Conservation (phyloP, 208 protist genomes). For the Porcisia hertigi region DNA sequence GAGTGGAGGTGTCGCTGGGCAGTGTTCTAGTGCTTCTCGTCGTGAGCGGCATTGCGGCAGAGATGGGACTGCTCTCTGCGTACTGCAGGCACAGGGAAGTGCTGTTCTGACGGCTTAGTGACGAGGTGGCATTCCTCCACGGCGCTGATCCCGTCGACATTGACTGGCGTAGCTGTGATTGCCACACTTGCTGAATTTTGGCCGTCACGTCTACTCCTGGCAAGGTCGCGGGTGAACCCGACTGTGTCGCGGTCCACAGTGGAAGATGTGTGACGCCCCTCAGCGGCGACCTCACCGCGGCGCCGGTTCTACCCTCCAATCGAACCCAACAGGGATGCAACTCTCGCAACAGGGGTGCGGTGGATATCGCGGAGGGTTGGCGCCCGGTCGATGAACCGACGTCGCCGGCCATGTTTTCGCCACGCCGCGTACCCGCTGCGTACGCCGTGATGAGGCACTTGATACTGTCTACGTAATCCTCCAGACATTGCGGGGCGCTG, state of each 20-base stretch:
- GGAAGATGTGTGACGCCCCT: neutral
- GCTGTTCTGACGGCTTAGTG: constrained; percentile 1
- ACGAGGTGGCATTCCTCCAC: neutral
- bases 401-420: constrained; percentile 4
- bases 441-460: constrained; percentile 41
- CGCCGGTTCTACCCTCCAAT: constrained; percentile 2
- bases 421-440: constrained; percentile 6
- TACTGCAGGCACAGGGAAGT: neutral
- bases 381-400: neutral
- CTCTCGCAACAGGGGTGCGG: neutral
- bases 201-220: constrained; percentile 18
- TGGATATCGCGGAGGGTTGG: neutral
- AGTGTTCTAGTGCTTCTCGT: neutral
- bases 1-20: constrained; percentile 1
- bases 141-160: too few relatives aligned
- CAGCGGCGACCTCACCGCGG: neutral
- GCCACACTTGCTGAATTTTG: constrained; percentile 17
- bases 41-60: constrained; percentile 4
- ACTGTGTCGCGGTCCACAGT: neutral
- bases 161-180: neutral
- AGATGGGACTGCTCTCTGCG: neutral
- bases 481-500: constrained; percentile 47
- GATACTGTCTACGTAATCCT: constrained; percentile 47
- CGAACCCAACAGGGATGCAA: constrained; percentile 22
- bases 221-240: constrained; percentile 6